These are phyloP conservation scores for Pisolithus albus DNA, from an alignment of 768 basidiomycete species.

Conservation along the genomic window DNA sequence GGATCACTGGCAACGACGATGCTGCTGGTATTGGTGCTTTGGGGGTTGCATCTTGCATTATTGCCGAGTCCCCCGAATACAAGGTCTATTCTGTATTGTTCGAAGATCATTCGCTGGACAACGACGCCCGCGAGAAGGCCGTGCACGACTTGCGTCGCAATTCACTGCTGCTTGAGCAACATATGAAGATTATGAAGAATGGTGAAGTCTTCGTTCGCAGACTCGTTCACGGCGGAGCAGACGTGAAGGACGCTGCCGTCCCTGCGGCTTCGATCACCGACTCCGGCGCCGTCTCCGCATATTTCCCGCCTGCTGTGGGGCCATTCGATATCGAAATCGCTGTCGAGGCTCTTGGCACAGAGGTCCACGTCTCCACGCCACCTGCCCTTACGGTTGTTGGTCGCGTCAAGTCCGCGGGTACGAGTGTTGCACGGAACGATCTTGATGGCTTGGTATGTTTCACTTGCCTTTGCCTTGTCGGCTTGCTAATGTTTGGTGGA, in stretches of 20 bases:
- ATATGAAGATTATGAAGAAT: conserved; percentile 21
- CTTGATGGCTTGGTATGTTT: conserved; percentile 7
- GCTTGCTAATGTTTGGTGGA: neutral
- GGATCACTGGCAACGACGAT: conserved; percentile 26
- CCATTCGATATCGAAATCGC: conserved; percentile 16
- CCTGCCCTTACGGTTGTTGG: conserved; percentile 15
- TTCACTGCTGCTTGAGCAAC: conserved; percentile 20
- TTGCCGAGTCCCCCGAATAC: conserved; percentile 25
- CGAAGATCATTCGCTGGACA: conserved; percentile 22
- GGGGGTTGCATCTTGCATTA: conserved; percentile 22
- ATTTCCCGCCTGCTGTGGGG: conserved; percentile 13
- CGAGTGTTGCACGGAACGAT: conserved; percentile 1
- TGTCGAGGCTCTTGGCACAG: conserved; percentile 11
- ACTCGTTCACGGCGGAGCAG: conserved; percentile 21
- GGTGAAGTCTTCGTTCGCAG: conserved; percentile 25
- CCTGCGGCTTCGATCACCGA: conserved; percentile 9
- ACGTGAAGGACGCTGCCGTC: conserved; percentile 12
- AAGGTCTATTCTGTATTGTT: conserved; percentile 23
- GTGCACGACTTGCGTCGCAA: conserved; percentile 23
- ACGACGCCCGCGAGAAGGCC: conserved; percentile 16
- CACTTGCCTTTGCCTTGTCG: neutral
- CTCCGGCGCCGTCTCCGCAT: conserved; percentile 12
- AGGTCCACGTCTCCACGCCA: conserved; percentile 2
- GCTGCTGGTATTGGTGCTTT: conserved; percentile 25
- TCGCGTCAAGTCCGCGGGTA: conserved; percentile 12